Evolutionary conservation across 2,329 filamentous ascomycete species (phyloP).

Genomic region (Cercospora beticola): DNA sequence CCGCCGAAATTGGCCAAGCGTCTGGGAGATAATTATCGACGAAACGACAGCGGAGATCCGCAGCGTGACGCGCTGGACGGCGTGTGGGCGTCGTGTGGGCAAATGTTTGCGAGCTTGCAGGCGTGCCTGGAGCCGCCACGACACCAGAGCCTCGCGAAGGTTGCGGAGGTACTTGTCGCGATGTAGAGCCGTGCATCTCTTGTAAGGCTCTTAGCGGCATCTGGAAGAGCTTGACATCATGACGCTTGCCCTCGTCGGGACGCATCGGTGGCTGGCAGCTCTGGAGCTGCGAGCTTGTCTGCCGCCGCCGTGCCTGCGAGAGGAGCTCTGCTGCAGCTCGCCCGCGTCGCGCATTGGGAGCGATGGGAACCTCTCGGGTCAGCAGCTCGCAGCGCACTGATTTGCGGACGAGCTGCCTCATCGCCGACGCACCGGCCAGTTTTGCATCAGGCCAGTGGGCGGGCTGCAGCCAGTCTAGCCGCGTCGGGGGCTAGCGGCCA

Average conservation of each 20-base stretch:
- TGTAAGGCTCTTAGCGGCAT: conserved; percentile 10
- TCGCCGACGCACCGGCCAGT: conserved; percentile 8
- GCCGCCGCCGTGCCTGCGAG: not conserved
- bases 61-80: not conserved
- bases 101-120: not conserved
- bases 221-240: conserved; percentile 10
- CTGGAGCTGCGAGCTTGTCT: conserved; percentile 9
- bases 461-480: not conserved
- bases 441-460: conserved; percentile 5
- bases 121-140: not conserved
- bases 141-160: not conserved
- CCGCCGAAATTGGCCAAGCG: conserved; percentile 24
- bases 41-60: conserved; percentile 5
- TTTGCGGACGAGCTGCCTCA: conserved; percentile 9
- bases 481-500: not conserved
- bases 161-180: conserved; percentile 2
- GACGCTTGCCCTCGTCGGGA: not conserved
- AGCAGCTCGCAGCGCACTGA: conserved; percentile 2
- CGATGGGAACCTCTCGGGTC: not conserved
- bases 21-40: conserved; percentile 18
- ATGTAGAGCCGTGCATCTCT: not conserved
- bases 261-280: not conserved
- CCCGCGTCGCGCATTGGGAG: not conserved
- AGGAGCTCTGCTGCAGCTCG: conserved; percentile 5
- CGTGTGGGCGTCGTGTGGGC: not conserved